These are phyloP conservation scores for Blastomyces parvus DNA, from an alignment of 2,329 filamentous ascomycete species.

Conservation along the genomic window DNA sequence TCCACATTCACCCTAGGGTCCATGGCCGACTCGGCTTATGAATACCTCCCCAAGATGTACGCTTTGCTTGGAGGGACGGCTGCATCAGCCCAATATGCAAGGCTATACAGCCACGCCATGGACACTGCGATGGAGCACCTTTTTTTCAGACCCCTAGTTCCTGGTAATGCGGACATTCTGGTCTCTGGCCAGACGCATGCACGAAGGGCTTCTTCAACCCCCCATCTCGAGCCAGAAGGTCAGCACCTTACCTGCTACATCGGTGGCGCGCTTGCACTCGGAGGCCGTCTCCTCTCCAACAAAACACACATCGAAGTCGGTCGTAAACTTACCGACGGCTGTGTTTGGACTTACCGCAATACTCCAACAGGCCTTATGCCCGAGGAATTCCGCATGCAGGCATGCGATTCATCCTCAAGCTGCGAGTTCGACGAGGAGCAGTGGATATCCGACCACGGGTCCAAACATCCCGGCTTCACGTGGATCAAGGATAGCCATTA, in stretches of 20 bases:
- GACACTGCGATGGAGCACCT: constrained; percentile 62
- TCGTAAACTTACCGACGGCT: constrained; percentile 44
- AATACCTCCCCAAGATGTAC: constrained; percentile 56
- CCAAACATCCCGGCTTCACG: not conserved
- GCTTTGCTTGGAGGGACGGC: constrained; percentile 66
- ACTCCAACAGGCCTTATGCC: constrained; percentile 47
- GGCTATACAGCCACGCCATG: constrained; percentile 59
- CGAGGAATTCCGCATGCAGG: constrained; percentile 36
- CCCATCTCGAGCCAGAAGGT: constrained; percentile 40
- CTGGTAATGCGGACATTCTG: constrained; percentile 57
- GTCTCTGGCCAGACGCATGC: constrained; percentile 42
- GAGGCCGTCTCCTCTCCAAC: constrained; percentile 43
- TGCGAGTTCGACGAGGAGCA: constrained; percentile 10
- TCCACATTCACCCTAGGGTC: constrained; percentile 41
- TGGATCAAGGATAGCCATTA: constrained; percentile 10
- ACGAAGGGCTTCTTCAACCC: constrained; percentile 16
- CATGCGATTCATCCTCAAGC: constrained; percentile 26
- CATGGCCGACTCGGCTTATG: constrained; percentile 49
- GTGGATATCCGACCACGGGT: constrained; percentile 1
- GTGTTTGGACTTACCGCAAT: constrained; percentile 46
- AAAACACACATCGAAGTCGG: constrained; percentile 42
- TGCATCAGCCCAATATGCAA: constrained; percentile 43
- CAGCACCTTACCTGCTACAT: constrained; percentile 47
- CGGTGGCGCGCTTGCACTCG: constrained; percentile 48
- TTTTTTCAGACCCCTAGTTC: constrained; percentile 67